These are phyloP conservation scores for Laburnicola sp. DNA, from an alignment of 2,329 filamentous ascomycete species.

Conservation along the genomic window DNA sequence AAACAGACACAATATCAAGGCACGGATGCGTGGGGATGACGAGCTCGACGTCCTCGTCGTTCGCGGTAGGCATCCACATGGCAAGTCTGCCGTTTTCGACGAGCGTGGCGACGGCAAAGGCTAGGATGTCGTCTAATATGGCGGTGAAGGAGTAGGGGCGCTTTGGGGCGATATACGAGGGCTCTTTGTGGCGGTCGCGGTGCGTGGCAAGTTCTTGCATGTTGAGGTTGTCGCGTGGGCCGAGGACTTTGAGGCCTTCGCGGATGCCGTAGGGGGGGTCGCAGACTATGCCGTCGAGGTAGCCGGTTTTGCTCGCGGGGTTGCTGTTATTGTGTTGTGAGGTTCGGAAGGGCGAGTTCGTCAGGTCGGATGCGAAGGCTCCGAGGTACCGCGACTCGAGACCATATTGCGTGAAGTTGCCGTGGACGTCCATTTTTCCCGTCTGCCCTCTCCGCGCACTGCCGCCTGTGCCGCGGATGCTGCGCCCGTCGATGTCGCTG, in stretches of 20 bases:
- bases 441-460: slow-evolving; percentile 46
- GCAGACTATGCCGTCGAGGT: slow-evolving; percentile 89
- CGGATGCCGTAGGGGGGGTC: slow-evolving; percentile 96
- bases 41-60: slow-evolving; percentile 66
- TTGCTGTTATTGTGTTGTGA: slow-evolving; percentile 13
- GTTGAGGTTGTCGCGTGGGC: slow-evolving; percentile 61
- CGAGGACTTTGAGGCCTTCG: slow-evolving; percentile 87
- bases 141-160: slow-evolving; percentile 88
- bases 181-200: slow-evolving; percentile 28
- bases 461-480: slow-evolving; percentile 71
- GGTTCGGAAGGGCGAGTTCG: slow-evolving; percentile 72
- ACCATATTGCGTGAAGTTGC: slow-evolving; percentile 85
- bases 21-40: slow-evolving; percentile 75
- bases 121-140: slow-evolving; percentile 86
- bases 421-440: slow-evolving; percentile 55
- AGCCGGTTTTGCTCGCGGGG: slow-evolving; percentile 41
- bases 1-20: slow-evolving; percentile 73
- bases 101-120: slow-evolving; percentile 75
- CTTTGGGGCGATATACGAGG: slow-evolving; percentile 80
- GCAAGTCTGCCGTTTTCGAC: slow-evolving; percentile 78
- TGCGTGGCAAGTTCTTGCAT: slow-evolving; percentile 31
- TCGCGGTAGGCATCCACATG: slow-evolving; percentile 95
- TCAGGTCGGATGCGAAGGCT: slow-evolving; percentile 82
- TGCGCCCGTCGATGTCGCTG: slow-evolving; percentile 90
- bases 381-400: slow-evolving; percentile 69